These are phyloP conservation scores for Neoboletus magnificus DNA, from an alignment of 768 basidiomycete species.

Conservation along the genomic window DNA sequence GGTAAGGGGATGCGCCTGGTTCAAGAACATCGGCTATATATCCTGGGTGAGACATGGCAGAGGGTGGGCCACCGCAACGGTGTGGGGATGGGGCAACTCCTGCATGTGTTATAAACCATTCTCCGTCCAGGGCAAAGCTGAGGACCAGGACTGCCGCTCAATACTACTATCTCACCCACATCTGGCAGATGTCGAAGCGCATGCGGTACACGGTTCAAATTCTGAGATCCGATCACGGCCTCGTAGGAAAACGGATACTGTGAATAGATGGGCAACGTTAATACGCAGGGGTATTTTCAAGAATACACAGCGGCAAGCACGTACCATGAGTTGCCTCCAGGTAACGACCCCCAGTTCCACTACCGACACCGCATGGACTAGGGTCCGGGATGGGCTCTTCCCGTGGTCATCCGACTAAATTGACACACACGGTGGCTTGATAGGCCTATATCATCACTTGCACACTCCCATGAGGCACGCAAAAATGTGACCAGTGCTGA, in stretches of 20 bases:
- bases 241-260: not conserved
- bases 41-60: slow-evolving; percentile 8
- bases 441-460: not conserved
- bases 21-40: not conserved
- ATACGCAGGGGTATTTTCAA: not conserved
- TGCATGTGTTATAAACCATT: not conserved
- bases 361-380: not conserved
- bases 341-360: no score
- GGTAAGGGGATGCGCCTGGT: not conserved
- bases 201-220: not conserved
- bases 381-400: not conserved
- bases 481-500: not conserved
- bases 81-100: not conserved
- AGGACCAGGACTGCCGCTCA: not conserved
- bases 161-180: not conserved
- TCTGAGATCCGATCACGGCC: not conserved
- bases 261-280: not conserved
- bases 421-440: not conserved
- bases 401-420: not conserved
- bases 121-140: no score
- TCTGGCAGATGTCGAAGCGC: not conserved
- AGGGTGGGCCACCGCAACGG: not conserved
- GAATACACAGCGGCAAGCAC: no score
- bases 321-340: not conserved
- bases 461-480: not conserved